A percentile compares a stretch with the other conserved stretches of the same genome.
Evolutionary conservation across 2,329 filamentous ascomycete genomes (phyloP).

Genomic region (Penicillium oxalicum): DNA sequence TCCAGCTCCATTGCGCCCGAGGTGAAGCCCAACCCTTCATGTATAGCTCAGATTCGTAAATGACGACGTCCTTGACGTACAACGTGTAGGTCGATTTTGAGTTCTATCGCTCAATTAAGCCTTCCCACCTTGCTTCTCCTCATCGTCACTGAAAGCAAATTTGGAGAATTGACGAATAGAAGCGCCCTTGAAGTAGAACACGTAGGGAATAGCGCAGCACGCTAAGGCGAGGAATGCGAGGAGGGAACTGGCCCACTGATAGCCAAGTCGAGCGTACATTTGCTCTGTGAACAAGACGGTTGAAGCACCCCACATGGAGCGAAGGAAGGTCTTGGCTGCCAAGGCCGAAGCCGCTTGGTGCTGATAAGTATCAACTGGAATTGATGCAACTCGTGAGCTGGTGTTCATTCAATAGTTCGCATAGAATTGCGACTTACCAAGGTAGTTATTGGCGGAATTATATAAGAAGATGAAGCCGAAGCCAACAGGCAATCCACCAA

Average conservation of each 20-base stretch:
- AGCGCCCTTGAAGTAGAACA: constrained; percentile 74
- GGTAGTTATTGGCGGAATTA: constrained; percentile 71
- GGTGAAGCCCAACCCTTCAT: too few relatives aligned
- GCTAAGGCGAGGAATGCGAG: constrained; percentile 68
- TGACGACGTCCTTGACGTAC: too few relatives aligned
- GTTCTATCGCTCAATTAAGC: constrained; percentile 5
- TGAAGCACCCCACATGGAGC: constrained; percentile 72
- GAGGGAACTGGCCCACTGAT: constrained; percentile 70
- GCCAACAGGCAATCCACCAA: constrained; percentile 66
- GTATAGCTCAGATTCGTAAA: too few relatives aligned
- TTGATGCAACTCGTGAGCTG: not conserved
- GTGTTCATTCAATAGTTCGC: not conserved
- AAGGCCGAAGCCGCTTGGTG: constrained; percentile 74
- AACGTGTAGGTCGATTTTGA: too few relatives aligned
- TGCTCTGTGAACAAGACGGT: constrained; percentile 75
- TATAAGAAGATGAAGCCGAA: constrained; percentile 82
- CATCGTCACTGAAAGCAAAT: constrained; percentile 62
- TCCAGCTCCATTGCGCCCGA: too few relatives aligned
- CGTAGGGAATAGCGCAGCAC: constrained; percentile 75
- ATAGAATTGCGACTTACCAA: constrained; percentile 31
- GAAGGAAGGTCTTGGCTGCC: constrained; percentile 73
- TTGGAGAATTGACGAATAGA: constrained; percentile 62
- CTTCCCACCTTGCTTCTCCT: constrained; percentile 37
- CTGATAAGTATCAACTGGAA: constrained; percentile 56
- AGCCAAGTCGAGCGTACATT: constrained; percentile 67